These are phyloP conservation scores for Wilhelminamyces savonicus DNA, from an alignment of 805 yeast genomes.

Conservation along the genomic window DNA sequence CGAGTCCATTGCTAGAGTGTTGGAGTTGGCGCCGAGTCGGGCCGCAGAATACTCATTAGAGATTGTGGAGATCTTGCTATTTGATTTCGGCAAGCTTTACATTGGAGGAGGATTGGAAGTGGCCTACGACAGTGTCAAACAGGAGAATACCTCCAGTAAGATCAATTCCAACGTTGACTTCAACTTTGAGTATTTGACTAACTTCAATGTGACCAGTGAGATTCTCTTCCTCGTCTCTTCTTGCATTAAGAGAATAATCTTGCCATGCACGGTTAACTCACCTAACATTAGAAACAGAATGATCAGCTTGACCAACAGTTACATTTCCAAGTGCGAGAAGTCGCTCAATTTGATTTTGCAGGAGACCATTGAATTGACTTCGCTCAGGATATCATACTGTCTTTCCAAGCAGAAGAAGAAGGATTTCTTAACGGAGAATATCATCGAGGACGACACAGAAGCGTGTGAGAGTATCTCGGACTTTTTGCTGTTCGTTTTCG, in stretches of 20 bases:
- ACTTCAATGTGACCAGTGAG: conserved; percentile 50
- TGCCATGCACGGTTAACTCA: conserved; percentile 64
- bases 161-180: conserved; percentile 19
- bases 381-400: conserved; percentile 39
- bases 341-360: conserved; percentile 59
- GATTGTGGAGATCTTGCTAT: conserved; percentile 58
- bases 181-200: conserved; percentile 41
- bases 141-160: conserved; percentile 21
- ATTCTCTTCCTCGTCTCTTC: conserved; percentile 62
- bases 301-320: conserved; percentile 54
- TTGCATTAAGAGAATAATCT: conserved; percentile 64
- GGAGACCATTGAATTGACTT: conserved; percentile 50
- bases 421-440: conserved; percentile 50
- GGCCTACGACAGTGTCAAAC: conserved; percentile 43
- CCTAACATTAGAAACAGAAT: conserved; percentile 54
- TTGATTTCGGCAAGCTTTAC: conserved; percentile 68
- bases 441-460: conserved; percentile 56
- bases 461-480: conserved; percentile 61
- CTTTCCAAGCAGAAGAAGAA: conserved; percentile 66
- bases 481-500: conserved; percentile 40
- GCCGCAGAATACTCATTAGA: conserved; percentile 59
- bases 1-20: conserved; percentile 70
- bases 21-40: conserved; percentile 64
- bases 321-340: conserved; percentile 55
- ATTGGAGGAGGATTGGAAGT: conserved; percentile 72